Conservation (phyloP, 2,329 filamentous ascomycete species). For the Fusarium concolor region DNA sequence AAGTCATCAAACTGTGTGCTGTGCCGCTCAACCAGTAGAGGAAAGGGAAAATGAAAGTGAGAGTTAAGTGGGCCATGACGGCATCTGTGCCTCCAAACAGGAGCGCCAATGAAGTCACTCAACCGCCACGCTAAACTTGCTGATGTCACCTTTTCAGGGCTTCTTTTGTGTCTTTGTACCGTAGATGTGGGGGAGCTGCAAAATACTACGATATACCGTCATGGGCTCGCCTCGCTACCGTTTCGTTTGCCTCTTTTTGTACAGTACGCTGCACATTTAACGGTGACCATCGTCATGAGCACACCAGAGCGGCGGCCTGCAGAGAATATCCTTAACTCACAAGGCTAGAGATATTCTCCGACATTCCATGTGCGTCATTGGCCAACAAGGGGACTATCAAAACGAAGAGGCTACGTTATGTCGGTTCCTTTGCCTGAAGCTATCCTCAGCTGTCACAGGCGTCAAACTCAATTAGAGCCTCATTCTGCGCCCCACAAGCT, state of each 20-base stretch:
- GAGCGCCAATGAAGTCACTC: slow-evolving; percentile 45
- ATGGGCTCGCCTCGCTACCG: slow-evolving; percentile 36
- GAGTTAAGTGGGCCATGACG: slow-evolving; percentile 41
- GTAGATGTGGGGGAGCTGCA: slow-evolving; percentile 1
- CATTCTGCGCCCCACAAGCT: slow-evolving; percentile 20
- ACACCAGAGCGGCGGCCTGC: slow-evolving; percentile 12
- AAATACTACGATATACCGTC: slow-evolving; percentile 34
- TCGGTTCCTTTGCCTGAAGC: neutral
- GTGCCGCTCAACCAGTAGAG: slow-evolving; percentile 26
- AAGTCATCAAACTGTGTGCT: slow-evolving; percentile 17
- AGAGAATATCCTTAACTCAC: slow-evolving; percentile 15
- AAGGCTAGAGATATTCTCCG: slow-evolving; percentile 28
- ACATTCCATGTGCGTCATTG: slow-evolving; percentile 41
- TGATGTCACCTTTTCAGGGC: slow-evolving; percentile 41
- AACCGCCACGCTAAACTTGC: slow-evolving; percentile 29
- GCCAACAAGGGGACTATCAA: slow-evolving; percentile 1
- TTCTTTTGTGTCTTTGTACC: neutral
- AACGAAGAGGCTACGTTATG: slow-evolving; percentile 1
- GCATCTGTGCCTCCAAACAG: slow-evolving; percentile 19
- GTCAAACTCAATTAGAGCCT: slow-evolving; percentile 28
- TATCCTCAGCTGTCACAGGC: neutral
- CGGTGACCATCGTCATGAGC: slow-evolving; percentile 24
- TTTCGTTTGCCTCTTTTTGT: slow-evolving; percentile 18
- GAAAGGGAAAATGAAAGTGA: slow-evolving; percentile 19
- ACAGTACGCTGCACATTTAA: slow-evolving; percentile 11